Conservation (phyloP, 2,329 filamentous ascomycete genomes). For the Dendryphion nanum region DNA sequence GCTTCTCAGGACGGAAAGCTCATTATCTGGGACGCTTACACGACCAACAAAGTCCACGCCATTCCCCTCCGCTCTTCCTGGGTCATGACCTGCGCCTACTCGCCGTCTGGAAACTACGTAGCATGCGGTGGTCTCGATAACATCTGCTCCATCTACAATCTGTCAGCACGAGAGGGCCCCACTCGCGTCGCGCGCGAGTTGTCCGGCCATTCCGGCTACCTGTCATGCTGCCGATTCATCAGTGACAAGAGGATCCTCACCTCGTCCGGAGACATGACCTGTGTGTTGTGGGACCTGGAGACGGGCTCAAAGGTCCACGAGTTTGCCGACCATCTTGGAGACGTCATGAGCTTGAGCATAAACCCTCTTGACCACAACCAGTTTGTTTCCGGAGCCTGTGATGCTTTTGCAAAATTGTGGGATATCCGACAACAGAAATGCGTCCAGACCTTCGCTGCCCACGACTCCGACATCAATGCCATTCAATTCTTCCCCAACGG, state of each 20-base stretch:
- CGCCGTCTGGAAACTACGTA: slow-evolving; percentile 96
- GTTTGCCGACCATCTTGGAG: slow-evolving; percentile 95
- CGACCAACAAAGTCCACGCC: slow-evolving; percentile 98
- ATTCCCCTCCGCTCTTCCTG: slow-evolving; percentile 96
- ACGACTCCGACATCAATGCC: slow-evolving; percentile 98
- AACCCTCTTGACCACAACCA: slow-evolving; percentile 99
- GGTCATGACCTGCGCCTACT: slow-evolving; percentile 99
- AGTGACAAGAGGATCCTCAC: slow-evolving; percentile 97
- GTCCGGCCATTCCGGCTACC: slow-evolving; percentile 93
- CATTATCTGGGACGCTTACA: slow-evolving; percentile 99
- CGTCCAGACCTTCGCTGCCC: slow-evolving; percentile 96
- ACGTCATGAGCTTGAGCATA: slow-evolving; percentile 99
- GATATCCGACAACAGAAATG: slow-evolving; percentile 98
- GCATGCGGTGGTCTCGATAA: slow-evolving; percentile 98
- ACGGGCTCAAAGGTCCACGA: slow-evolving; percentile 96
- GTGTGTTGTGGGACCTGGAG: slow-evolving; percentile 99
- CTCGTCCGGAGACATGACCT: slow-evolving; percentile 98
- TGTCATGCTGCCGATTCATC: slow-evolving; percentile 98
- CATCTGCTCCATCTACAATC: slow-evolving; percentile 99
- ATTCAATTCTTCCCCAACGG: slow-evolving; percentile 99
- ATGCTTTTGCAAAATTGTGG: slow-evolving; percentile 98
- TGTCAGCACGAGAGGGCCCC: slow-evolving; percentile 94
- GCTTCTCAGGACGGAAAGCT: slow-evolving; percentile 99
- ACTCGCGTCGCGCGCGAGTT: slow-evolving; percentile 94
- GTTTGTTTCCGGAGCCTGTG: slow-evolving; percentile 98